phyloP scores from a whole-genome alignment of 352 stramenopile genomes.

The Phytopythium ostracodes region DNA sequence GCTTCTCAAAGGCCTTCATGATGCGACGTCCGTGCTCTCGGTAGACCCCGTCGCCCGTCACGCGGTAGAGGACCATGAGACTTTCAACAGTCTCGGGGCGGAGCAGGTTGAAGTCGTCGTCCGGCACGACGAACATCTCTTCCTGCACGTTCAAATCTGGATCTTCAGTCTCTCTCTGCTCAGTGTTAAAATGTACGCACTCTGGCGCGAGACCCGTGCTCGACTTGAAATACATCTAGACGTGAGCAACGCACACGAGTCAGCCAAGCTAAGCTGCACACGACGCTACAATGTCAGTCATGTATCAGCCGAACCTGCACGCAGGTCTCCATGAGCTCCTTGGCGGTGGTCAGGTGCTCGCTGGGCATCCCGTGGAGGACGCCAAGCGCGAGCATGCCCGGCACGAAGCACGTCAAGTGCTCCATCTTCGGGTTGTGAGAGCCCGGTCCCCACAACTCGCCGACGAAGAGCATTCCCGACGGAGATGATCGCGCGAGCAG shows the following conservation, averaged over 20 bases:
- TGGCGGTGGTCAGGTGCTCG: constrained; percentile 58
- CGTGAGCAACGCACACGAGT: neutral
- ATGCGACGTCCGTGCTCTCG: constrained; percentile 73
- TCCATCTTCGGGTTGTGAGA: constrained; percentile 59
- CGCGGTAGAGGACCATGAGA: constrained; percentile 85
- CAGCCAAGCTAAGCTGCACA: no score
- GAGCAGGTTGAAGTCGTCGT: constrained; percentile 63
- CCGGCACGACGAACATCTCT: constrained; percentile 16
- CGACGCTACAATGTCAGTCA: neutral
- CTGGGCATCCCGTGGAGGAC: constrained; percentile 46
- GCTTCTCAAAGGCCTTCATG: constrained; percentile 69
- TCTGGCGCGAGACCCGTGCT: constrained; percentile 68
- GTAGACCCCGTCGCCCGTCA: constrained; percentile 82
- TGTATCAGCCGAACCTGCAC: constrained; percentile 34
- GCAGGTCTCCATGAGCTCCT: constrained; percentile 72
- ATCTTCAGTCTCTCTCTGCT: constrained; percentile 3
- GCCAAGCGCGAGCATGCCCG: constrained; percentile 77
- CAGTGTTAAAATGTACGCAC: constrained; percentile 48
- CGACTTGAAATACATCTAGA: constrained; percentile 69
- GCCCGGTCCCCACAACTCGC: constrained; percentile 18
- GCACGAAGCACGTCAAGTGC: constrained; percentile 87
- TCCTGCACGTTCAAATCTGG: neutral
- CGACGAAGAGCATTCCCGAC: constrained; percentile 43
- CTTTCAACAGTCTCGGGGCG: constrained; percentile 89
- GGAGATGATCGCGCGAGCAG: constrained; percentile 33